phyloP scores from a whole-genome alignment of 352 stramenopile genomes.

The Lagenidium giganteum region DNA sequence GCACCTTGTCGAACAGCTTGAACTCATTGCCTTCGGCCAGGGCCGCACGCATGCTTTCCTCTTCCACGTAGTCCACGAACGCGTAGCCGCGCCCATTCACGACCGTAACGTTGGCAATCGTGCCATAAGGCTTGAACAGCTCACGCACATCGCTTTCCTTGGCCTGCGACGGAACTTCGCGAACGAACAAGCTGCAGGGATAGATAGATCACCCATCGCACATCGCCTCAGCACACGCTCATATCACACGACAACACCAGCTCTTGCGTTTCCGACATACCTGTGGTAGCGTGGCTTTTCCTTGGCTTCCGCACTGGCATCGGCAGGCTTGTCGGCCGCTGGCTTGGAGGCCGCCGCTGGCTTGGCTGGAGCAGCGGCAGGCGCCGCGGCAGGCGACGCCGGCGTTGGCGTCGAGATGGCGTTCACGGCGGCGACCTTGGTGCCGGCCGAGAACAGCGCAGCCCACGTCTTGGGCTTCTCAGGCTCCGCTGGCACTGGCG shows the following conservation, averaged over 20 bases:
- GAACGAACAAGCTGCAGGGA: conserved; percentile 76
- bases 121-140: conserved; percentile 73
- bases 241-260: no score
- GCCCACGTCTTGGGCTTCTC: conserved; percentile 51
- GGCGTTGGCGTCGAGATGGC: conserved; percentile 12
- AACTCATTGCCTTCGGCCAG: conserved; percentile 62
- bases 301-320: conserved; percentile 25
- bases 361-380: conserved; percentile 10
- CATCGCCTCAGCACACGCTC: no score
- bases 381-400: conserved; percentile 9
- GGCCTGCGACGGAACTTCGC: conserved; percentile 63
- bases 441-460: conserved; percentile 50
- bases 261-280: no score
- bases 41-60: conserved; percentile 72
- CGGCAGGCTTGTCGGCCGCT: not conserved
- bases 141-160: conserved; percentile 74
- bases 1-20: conserved; percentile 68
- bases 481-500: conserved; percentile 17
- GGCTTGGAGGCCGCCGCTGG: conserved; percentile 3
- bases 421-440: no score
- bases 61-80: conserved; percentile 82
- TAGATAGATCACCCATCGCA: no score
- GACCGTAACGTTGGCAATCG: conserved; percentile 69
- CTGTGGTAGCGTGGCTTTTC: conserved; percentile 44
- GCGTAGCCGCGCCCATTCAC: conserved; percentile 52